A percentile compares a stretch with the other conserved stretches of the same genome.
Conservation (phyloP, 306 rosid species). For the Glycyrrhiza uralensis region DNA sequence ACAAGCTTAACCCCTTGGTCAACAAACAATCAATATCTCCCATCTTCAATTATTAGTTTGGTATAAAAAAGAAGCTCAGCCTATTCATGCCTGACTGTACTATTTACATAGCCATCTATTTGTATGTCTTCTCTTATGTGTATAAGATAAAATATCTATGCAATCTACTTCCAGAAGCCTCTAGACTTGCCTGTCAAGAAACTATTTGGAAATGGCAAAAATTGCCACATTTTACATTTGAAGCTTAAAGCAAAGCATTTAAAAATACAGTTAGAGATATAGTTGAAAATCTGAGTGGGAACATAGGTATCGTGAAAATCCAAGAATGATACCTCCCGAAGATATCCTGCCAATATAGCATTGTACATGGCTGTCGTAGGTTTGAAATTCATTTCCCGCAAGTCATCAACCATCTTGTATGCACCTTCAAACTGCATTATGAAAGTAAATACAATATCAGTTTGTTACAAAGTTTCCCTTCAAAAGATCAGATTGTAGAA, state of each 20-base stretch:
- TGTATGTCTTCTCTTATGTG: neutral
- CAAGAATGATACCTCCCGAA: constrained; percentile 67
- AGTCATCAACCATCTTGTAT: constrained; percentile 51
- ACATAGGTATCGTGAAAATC: constrained; percentile 7
- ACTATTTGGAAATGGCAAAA: neutral
- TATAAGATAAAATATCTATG: constrained; percentile 2
- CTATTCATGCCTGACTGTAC: neutral
- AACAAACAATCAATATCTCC: constrained; percentile 1
- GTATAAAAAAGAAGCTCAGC: neutral
- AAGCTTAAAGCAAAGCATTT: constrained; percentile 20
- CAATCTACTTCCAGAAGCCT: neutral
- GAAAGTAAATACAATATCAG: constrained; percentile 19
- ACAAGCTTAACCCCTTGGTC: neutral
- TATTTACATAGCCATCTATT: neutral
- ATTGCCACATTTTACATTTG: neutral
- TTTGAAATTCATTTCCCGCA: constrained; percentile 44
- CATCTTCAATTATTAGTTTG: neutral
- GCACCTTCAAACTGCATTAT: constrained; percentile 68
- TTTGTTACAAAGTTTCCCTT: neutral
- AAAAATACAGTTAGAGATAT: constrained; percentile 11
- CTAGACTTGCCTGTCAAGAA: constrained; percentile 2
- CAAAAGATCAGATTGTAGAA: constrained; percentile 13
- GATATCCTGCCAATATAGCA: constrained; percentile 83
- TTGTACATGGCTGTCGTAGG: constrained; percentile 65
- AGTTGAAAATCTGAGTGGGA: neutral